Conservation (phyloP, 2,329 filamentous ascomycete genomes). For the Coniosporium tulheliwenetii region DNA sequence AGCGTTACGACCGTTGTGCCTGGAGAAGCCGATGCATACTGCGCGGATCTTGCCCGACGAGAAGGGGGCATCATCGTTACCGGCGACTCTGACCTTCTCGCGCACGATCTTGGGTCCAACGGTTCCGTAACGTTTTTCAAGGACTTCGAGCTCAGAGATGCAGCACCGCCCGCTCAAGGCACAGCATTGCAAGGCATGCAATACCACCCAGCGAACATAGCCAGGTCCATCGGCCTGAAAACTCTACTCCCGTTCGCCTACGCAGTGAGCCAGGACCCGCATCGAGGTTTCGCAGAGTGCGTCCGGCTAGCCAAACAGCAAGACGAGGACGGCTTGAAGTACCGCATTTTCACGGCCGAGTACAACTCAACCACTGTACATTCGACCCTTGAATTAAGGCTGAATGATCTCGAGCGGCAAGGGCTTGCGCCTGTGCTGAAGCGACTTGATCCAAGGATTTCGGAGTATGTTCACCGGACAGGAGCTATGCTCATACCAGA, state of each 20-base stretch:
- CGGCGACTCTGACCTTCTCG: constrained; percentile 73
- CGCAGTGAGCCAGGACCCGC: constrained; percentile 17
- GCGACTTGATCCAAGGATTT: constrained; percentile 32
- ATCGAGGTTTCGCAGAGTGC: constrained; percentile 13
- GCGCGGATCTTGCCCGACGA: constrained; percentile 47
- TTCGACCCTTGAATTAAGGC: constrained; percentile 3
- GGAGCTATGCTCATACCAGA: constrained; percentile 16
- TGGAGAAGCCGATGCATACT: constrained; percentile 74
- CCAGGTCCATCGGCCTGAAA: constrained; percentile 26
- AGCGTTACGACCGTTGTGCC: constrained; percentile 45
- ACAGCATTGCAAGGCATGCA: constrained; percentile 8
- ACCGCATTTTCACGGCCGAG: constrained; percentile 14
- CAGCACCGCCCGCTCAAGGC: constrained; percentile 1
- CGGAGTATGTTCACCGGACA: constrained; percentile 33
- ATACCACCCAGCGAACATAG: constrained; percentile 28
- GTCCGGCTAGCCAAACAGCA: constrained; percentile 9
- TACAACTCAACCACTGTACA: constrained; percentile 8
- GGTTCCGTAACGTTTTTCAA: constrained; percentile 54
- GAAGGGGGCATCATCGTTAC: constrained; percentile 48
- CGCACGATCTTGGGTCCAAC: constrained; percentile 49
- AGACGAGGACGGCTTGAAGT: constrained; percentile 9
- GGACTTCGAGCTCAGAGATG: constrained; percentile 34
- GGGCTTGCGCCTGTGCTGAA: constrained; percentile 5
- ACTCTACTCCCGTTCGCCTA: constrained; percentile 25
- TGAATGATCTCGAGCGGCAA: constrained; percentile 4